These are phyloP conservation scores for Leccinum disarticulatum DNA, from an alignment of 768 basidiomycete genomes.

Conservation along the genomic window DNA sequence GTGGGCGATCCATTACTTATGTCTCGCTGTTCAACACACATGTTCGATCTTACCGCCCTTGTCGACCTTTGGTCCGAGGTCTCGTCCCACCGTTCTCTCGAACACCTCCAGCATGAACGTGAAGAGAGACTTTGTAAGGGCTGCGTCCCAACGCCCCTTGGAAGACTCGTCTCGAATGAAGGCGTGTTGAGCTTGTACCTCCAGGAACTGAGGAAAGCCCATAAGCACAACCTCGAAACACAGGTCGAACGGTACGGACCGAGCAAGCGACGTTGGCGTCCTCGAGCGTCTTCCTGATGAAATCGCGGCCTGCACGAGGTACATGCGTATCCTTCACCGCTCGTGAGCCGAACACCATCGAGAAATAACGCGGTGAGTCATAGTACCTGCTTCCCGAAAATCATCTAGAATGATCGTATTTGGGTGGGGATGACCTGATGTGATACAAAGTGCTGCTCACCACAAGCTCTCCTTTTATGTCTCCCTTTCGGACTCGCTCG, in stretches of 20 bases:
- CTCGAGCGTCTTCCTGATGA: constrained; percentile 81
- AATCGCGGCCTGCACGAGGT: constrained; percentile 79
- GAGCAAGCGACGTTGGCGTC: constrained; percentile 72
- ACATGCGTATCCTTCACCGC: constrained; percentile 82
- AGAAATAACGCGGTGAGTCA: neutral
- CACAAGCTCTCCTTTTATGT: constrained; percentile 84
- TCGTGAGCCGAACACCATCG: neutral
- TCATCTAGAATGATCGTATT: constrained; percentile 58
- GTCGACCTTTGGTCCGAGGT: constrained; percentile 68
- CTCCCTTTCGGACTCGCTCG: constrained; percentile 67
- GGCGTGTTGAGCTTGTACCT: constrained; percentile 96
- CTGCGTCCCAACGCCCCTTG: constrained; percentile 96
- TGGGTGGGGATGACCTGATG: neutral
- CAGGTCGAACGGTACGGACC: constrained; percentile 44
- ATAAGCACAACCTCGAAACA: constrained; percentile 9
- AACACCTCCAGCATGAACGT: constrained; percentile 92
- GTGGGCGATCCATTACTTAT: neutral
- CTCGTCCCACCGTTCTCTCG: constrained; percentile 81
- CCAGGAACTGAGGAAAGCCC: constrained; percentile 63
- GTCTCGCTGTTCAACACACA: constrained; percentile 50
- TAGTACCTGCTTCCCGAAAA: constrained; percentile 89
- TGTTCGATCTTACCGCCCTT: constrained; percentile 61
- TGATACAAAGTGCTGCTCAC: constrained; percentile 41
- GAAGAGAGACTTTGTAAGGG: constrained; percentile 78
- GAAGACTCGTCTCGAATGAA: constrained; percentile 91